Percentiles rank a stretch among this genome's conserved stretches.
Evolutionary conservation across 1,139 yeast genomes (phyloP).

Genomic region (Zygosaccharomyces sapae): DNA sequence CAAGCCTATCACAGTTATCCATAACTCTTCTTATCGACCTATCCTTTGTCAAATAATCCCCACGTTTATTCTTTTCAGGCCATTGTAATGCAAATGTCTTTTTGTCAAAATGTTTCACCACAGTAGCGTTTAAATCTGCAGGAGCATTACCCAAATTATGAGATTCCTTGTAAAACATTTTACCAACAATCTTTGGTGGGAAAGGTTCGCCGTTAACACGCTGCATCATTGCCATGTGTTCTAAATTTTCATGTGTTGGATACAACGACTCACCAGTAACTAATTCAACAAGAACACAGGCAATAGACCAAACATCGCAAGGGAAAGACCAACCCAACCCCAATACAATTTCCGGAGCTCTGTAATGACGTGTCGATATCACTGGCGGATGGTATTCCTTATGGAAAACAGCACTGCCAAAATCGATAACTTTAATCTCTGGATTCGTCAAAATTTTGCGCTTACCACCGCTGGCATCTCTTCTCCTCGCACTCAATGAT

Average conservation of each 20-base stretch:
- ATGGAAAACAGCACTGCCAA: conserved; percentile 90
- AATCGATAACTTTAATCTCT: conserved; percentile 84
- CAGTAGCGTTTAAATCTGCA: conserved; percentile 32
- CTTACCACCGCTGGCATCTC: conserved; percentile 36
- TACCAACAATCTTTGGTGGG: conserved; percentile 33
- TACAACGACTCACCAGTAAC: conserved; percentile 94
- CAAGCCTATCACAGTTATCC: conserved; percentile 32
- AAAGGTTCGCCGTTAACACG: conserved; percentile 45
- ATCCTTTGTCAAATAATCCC: conserved; percentile 29
- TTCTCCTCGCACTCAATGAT: conserved; percentile 30
- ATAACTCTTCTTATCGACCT: conserved; percentile 33
- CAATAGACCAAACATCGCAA: conserved; percentile 96
- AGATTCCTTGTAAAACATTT: conserved; percentile 33
- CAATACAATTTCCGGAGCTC: conserved; percentile 94
- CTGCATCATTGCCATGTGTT: conserved; percentile 94
- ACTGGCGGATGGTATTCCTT: conserved; percentile 92
- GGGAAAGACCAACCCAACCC: conserved; percentile 91
- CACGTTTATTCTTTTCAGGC: conserved; percentile 34
- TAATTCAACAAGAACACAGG: conserved; percentile 86
- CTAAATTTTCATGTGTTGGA: conserved; percentile 90
- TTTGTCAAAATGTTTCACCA: conserved; percentile 33
- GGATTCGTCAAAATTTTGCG: conserved; percentile 66
- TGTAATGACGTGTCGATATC: conserved; percentile 90
- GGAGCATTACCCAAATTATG: conserved; percentile 34
- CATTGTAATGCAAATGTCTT: conserved; percentile 25